These are phyloP conservation scores for Cyanidium caldarium DNA, from an alignment of 23 red algal species.

Conservation along the genomic window DNA sequence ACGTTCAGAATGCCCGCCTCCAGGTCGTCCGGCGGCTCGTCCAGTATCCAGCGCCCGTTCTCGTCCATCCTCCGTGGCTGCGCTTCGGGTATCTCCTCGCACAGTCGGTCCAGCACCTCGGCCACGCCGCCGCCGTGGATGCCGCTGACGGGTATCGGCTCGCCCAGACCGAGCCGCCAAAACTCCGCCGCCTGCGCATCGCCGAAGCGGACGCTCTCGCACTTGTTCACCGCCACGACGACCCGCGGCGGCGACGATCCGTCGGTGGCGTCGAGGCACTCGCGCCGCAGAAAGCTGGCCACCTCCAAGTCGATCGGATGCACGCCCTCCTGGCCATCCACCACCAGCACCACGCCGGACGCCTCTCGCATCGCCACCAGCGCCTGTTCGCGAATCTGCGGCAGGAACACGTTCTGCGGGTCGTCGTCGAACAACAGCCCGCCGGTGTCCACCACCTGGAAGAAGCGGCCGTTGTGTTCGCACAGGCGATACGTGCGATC, in stretches of 20 bases:
- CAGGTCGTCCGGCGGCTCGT: not conserved
- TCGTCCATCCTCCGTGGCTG: not conserved
- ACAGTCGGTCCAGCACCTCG: conserved; percentile 56
- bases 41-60: not conserved
- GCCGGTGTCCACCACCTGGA: conserved; percentile 84
- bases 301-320: conserved; percentile 71
- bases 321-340: conserved; percentile 61
- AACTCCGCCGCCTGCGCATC: conserved; percentile 50
- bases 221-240: conserved; percentile 86
- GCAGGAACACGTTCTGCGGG: conserved; percentile 35
- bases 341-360: conserved; percentile 43
- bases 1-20: conserved; percentile 51
- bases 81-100: conserved; percentile 12
- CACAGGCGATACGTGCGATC: conserved; percentile 78
- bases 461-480: conserved; percentile 32
- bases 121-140: conserved; percentile 83
- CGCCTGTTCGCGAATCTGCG: conserved; percentile 77
- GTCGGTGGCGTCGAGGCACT: not conserved
- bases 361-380: conserved; percentile 64
- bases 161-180: conserved; percentile 77
- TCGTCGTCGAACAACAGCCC: conserved; percentile 93
- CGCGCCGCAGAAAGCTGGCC: conserved; percentile 46
- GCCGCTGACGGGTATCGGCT: conserved; percentile 58
- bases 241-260: conserved; percentile 10
- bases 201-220: conserved; percentile 42